Evolutionary conservation across 805 yeast species (phyloP), one percentile per base, ranked within the genome.

Genomic region (Nakazawaea sp.): DNA sequence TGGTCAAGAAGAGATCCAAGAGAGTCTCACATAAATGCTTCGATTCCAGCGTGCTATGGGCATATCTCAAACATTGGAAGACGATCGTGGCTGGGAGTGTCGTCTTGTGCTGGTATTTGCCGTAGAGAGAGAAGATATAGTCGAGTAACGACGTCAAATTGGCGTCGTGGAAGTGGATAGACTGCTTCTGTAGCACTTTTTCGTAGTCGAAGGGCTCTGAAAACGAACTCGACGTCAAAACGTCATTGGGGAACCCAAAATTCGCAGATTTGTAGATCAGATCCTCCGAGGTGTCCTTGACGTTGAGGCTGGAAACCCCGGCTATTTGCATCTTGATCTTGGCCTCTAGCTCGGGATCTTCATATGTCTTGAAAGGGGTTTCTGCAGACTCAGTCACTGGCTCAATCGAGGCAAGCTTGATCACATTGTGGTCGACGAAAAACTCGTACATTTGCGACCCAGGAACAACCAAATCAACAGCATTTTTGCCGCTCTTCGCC

Each of bases 11-110:
- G 32, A 81, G 63, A 38, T 75, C 78, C 39, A 79, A 61, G 29
- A 81, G 63, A 29, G 75, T 74, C 43, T 71, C 74, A 2, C 81
- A 78, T 40, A 78, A 58, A 21, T 73, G 70, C 6, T 60, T 57
- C 34, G 78, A 72, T n/a, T 75, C 63, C 25, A 69, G 70, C 45
- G 72, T 71, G 38, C 65, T 64, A 45, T 75, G 78, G 1, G 87
- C 75, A 49, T 78, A 83, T 46, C 90, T 60, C n/a, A 81, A 54
- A 50, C 83, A 70, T 53, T 82, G 90, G 47, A 69, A 83, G 0
- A 81, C 58, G 5, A 81, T 66, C 1, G 84, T 76, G 0, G 92
- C 88, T 0, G 90, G 87, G 18, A 75, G 59, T 23, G 69, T 63
- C 4, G 80, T 58, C 32, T 67, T 66, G 41, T 70, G 73, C 40